phyloP scores from a whole-genome alignment of 2,329 filamentous ascomycete species.

The Epichloe uncinata region DNA sequence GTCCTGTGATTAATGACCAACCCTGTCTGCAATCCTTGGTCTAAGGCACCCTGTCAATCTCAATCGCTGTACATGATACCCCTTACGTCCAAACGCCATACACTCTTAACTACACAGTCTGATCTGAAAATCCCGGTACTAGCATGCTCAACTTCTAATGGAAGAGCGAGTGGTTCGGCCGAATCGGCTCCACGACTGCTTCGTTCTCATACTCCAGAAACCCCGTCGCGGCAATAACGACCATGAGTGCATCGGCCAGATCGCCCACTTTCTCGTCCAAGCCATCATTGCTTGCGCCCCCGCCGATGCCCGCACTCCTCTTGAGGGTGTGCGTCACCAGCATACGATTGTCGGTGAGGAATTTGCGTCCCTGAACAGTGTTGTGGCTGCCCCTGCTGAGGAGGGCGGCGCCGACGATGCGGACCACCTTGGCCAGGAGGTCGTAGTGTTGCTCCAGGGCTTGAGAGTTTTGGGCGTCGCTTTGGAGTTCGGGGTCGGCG shows the following conservation, averaged over 20 bases:
- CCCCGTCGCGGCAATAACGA: constrained; percentile 68
- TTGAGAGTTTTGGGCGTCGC: constrained; percentile 55
- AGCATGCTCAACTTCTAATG: constrained; percentile 17
- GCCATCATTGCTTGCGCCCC: constrained; percentile 20
- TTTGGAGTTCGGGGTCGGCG: constrained; percentile 83
- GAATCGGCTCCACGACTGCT: constrained; percentile 19
- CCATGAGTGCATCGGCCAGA: constrained; percentile 71
- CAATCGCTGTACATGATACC: neutral
- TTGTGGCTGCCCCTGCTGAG: constrained; percentile 74
- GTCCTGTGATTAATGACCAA: too few relatives aligned
- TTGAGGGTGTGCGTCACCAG: constrained; percentile 86
- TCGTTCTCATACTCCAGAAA: constrained; percentile 56
- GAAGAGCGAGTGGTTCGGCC: constrained; percentile 23
- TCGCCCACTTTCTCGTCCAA: constrained; percentile 56
- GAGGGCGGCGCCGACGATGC: constrained; percentile 71
- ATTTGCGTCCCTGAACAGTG: constrained; percentile 62
- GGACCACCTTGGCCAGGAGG: constrained; percentile 65
- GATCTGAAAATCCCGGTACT: neutral
- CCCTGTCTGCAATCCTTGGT: too few relatives aligned
- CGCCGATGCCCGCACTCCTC: constrained; percentile 66
- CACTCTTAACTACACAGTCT: neutral
- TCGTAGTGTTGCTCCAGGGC: constrained; percentile 74
- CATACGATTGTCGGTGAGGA: constrained; percentile 70
- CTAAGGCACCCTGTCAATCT: neutral
- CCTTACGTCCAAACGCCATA: constrained; percentile 13